Conservation (phyloP, 2,329 filamentous ascomycete species). For the Microcyclosporella mali region DNA sequence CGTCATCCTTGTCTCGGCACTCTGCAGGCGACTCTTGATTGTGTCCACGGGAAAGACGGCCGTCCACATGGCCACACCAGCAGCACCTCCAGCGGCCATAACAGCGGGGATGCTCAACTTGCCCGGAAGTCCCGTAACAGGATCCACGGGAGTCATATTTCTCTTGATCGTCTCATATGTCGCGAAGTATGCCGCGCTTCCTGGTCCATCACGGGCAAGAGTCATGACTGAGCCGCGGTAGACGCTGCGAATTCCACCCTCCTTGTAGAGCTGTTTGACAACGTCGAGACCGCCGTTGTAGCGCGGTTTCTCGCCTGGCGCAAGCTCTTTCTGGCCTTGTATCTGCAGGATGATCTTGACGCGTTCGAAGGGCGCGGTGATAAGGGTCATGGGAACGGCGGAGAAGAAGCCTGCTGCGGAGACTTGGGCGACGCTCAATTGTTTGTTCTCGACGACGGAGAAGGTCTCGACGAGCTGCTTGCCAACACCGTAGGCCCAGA, state of each 20-base stretch:
- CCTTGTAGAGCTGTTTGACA: slow-evolving; percentile 83
- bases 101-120: slow-evolving; percentile 76
- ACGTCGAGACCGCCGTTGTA: slow-evolving; percentile 86
- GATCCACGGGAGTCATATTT: slow-evolving; percentile 74
- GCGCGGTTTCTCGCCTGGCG: slow-evolving; percentile 84
- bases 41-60: slow-evolving; percentile 97
- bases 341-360: slow-evolving; percentile 98
- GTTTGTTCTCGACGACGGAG: slow-evolving; percentile 59
- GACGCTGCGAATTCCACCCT: slow-evolving; percentile 83
- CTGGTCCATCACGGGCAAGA: slow-evolving; percentile 86
- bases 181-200: slow-evolving; percentile 91
- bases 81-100: slow-evolving; percentile 78
- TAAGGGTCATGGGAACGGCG: slow-evolving; percentile 92
- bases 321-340: slow-evolving; percentile 80
- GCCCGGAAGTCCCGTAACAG: slow-evolving; percentile 62
- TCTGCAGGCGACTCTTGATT: slow-evolving; percentile 90
- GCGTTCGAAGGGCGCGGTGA: slow-evolving; percentile 98
- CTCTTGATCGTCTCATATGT: slow-evolving; percentile 96
- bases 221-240: slow-evolving; percentile 90
- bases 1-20: slow-evolving; percentile 75
- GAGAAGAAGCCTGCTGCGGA: slow-evolving; percentile 95
- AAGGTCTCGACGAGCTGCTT: slow-evolving; percentile 74
- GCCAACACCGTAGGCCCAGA: slow-evolving; percentile 88
- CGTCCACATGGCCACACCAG: slow-evolving; percentile 98
- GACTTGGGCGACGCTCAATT: slow-evolving; percentile 78